Evolutionary conservation across 2,329 filamentous ascomycete species (phyloP), one percentile per base, ranked within the genome.

Genomic region (Curvularia sp.): DNA sequence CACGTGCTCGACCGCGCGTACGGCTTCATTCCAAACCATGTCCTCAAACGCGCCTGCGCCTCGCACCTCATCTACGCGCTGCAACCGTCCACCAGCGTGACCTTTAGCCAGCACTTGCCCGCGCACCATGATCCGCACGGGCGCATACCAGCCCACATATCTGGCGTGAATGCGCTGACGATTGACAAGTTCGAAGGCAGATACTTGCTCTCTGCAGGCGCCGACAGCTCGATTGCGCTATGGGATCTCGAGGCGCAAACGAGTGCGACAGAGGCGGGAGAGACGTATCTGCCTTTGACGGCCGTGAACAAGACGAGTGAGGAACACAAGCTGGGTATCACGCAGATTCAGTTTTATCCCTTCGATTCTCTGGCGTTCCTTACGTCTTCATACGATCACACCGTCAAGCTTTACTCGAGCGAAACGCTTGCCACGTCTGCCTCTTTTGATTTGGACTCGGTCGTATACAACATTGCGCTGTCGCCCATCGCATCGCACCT

Each of bases 111-210:
- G 67, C 82, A 82, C 52, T 81, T 82, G 59, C 78, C 78, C 21
- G 77, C 70, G 32, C 39, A 62, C 19, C 60, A 71, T 48, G 77
- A 76, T 27, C 67, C 68, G 68, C 15, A 68, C 53, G 63, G 68
- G 50, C 18, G 73, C 83, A 65, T 59, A 84, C 83, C 81, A 46
- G 91, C 92, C 1, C 93, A 97, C 76, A 84, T 86, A 53, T 86
- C 91, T 3, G 93, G 93, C 13, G 90, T 93, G 36, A 95, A 89
- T 71, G 87, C 89, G 38, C 80, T 97, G 39, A 87, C 90, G 0
- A 84, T 97, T 38, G 93, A 97, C 70, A 86, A 87, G 49, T 92
- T 95, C 70, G 91, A 95, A 62, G 92, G 91, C 3, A 83, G 87
- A 72, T 87, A 91, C 65, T 83, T 97, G 61, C 78, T 97, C 1